These are phyloP conservation scores for Aegilops bicornis DNA, from an alignment of 176 grass and related monocot species.

Conservation along the genomic window DNA sequence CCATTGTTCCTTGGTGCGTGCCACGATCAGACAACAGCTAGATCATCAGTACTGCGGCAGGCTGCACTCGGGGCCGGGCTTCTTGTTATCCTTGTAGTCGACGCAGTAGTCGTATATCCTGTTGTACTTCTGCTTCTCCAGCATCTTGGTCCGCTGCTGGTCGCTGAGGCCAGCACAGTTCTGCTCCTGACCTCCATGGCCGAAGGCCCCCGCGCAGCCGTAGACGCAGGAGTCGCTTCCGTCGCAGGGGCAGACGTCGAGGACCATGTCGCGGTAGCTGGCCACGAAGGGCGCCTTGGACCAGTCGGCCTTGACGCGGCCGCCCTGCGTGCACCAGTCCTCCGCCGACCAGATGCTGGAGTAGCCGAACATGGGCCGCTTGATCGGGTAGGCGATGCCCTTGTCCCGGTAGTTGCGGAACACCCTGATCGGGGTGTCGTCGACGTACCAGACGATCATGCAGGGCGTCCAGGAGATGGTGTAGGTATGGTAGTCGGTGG, in stretches of 20 bases:
- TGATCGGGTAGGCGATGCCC: slow-evolving; percentile 47
- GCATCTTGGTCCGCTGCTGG: not conserved
- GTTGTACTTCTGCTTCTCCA: not conserved
- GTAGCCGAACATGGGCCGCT: slow-evolving; percentile 43
- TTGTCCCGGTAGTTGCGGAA: slow-evolving; percentile 57
- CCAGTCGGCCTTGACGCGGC: slow-evolving; percentile 68
- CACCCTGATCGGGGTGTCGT: slow-evolving; percentile 51
- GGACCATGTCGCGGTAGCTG: not conserved
- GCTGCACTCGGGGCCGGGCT: not conserved
- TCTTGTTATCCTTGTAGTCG: not conserved
- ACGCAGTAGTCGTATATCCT: not conserved
- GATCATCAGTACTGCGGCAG: not conserved
- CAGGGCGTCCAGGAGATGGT: slow-evolving; percentile 75
- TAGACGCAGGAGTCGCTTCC: not conserved
- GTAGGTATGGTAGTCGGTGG: slow-evolving; percentile 66
- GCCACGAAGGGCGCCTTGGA: slow-evolving; percentile 43
- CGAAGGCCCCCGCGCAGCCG: not conserved
- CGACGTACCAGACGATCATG: slow-evolving; percentile 47
- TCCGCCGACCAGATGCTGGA: slow-evolving; percentile 84
- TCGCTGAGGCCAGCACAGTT: not conserved
- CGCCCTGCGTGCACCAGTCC: slow-evolving; percentile 68
- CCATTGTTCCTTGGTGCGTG: not conserved
- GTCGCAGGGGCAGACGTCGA: not conserved
- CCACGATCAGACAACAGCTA: not conserved
- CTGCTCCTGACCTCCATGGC: not conserved